Conservation (phyloP, 1,284 basidiomycete species). For the Pseudozyma flocculosa region DNA sequence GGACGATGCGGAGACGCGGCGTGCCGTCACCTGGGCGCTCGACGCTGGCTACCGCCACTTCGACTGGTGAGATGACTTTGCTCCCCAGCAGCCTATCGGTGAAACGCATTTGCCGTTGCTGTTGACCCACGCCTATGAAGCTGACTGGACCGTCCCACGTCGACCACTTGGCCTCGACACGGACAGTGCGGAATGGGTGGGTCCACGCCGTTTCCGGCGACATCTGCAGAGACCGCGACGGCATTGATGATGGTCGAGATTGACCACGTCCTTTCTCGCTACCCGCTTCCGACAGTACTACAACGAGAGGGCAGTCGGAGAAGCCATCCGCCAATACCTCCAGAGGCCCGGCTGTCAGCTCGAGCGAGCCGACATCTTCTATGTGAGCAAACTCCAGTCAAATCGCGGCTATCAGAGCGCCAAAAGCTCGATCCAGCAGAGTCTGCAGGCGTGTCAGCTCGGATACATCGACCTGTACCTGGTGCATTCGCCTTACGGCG, state of each 20-base stretch:
- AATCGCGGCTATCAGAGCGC: constrained; percentile 28
- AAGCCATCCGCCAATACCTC: constrained; percentile 9
- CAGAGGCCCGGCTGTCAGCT: constrained; percentile 4
- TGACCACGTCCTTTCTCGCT: too few species aligned
- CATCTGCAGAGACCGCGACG: too few species aligned
- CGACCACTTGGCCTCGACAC: too few species aligned
- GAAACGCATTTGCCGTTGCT: too few species aligned
- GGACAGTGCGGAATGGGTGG: too few species aligned
- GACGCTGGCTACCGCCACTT: constrained; percentile 21
- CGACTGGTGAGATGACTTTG: constrained; percentile 13
- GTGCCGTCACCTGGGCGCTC: constrained; percentile 21
- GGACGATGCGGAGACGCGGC: constrained; percentile 13
- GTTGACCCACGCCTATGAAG: too few species aligned
- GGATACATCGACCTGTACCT: constrained; percentile 51
- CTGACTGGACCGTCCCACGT: too few species aligned
- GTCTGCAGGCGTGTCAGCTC: constrained; percentile 16
- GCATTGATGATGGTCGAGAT: too few species aligned
- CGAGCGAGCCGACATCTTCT: constrained; percentile 12
- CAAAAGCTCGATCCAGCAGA: constrained; percentile 17
- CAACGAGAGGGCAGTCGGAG: constrained; percentile 8
- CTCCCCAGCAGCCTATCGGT: too few species aligned
- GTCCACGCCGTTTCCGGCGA: too few species aligned
- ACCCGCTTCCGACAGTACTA: constrained; percentile 6
- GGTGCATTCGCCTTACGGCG: constrained; percentile 50
- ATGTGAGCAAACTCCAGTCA: constrained; percentile 17